Percentiles rank a stretch among this genome's conserved stretches.
phyloP scores from a whole-genome alignment of 371 early-diverging fungal genomes.

The Mortierella sp. region DNA sequence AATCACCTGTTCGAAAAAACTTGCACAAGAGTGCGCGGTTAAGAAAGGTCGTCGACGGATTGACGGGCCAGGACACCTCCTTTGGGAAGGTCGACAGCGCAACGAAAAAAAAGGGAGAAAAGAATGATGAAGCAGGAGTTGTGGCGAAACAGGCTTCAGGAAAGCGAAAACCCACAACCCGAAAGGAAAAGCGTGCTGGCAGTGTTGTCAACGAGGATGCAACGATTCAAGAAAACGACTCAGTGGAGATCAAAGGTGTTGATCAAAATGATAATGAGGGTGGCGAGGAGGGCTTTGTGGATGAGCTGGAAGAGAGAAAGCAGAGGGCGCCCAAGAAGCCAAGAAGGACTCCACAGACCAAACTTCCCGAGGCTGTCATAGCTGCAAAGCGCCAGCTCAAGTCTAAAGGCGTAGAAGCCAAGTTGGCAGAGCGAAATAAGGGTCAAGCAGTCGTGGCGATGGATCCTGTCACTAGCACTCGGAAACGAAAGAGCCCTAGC shows the following conservation, averaged over 20 bases:
- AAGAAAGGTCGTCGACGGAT: constrained; percentile 43
- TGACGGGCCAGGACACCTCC: constrained; percentile 39
- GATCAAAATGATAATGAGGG: constrained; percentile 1
- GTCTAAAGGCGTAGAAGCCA: constrained; percentile 32
- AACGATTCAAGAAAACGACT: not conserved
- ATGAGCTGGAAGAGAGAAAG: constrained; percentile 20
- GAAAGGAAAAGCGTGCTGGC: constrained; percentile 17
- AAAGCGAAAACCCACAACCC: constrained; percentile 11
- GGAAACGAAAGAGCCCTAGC: constrained; percentile 7
- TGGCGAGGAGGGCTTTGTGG: constrained; percentile 21
- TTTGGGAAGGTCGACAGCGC: constrained; percentile 28
- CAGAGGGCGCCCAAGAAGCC: constrained; percentile 8
- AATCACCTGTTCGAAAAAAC: constrained; percentile 17
- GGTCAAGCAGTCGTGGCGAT: not conserved
- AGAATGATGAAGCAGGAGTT: not conserved
- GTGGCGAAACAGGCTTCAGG: not conserved
- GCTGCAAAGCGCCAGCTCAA: constrained; percentile 40
- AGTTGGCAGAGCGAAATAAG: constrained; percentile 23
- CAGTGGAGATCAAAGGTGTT: not conserved
- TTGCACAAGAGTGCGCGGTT: constrained; percentile 61
- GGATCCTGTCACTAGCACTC: too few species aligned
- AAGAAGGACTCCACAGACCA: constrained; percentile 17
- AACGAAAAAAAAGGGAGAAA: not conserved
- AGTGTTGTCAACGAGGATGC: constrained; percentile 9
- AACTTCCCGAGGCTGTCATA: constrained; percentile 34